These are phyloP conservation scores for Phyllosticta citrichinensis DNA, from an alignment of 2,329 filamentous ascomycete species.

Conservation along the genomic window DNA sequence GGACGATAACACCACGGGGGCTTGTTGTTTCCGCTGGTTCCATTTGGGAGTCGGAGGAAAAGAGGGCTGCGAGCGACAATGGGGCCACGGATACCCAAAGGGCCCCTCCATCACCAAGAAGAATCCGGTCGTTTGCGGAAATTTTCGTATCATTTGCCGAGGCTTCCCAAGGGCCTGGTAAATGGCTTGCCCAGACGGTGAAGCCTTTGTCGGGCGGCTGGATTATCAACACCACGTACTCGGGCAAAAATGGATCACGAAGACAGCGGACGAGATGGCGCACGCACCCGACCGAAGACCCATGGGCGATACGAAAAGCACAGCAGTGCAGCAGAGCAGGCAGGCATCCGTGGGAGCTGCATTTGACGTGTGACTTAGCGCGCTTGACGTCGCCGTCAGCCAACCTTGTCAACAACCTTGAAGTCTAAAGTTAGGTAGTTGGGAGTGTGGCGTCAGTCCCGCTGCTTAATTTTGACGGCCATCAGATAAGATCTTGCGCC, in stretches of 20 bases:
- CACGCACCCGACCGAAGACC: not conserved
- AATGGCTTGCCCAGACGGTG: not conserved
- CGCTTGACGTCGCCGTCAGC: not conserved
- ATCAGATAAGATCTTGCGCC: not conserved
- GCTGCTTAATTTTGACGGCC: not conserved
- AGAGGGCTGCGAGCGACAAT: not conserved
- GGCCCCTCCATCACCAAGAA: not conserved
- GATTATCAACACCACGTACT: not conserved
- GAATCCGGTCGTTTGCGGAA: not conserved
- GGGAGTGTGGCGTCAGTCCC: not conserved
- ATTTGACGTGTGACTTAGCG: not conserved
- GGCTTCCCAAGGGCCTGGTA: not conserved
- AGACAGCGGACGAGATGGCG: not conserved
- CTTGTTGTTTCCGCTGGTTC: no score
- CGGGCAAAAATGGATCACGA: not conserved
- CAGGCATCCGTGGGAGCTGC: not conserved
- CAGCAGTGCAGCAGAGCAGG: not conserved
- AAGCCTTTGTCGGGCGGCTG: not conserved
- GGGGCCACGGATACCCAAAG: not conserved
- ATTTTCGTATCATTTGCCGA: not conserved
- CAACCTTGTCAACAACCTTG: not conserved
- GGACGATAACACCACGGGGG: not conserved
- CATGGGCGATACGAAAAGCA: not conserved
- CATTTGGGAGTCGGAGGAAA: not conserved
- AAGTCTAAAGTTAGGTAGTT: not conserved